These are phyloP conservation scores for Capsicum pubescens DNA, from an alignment of 257 asterid genomes.

Conservation along the genomic window DNA sequence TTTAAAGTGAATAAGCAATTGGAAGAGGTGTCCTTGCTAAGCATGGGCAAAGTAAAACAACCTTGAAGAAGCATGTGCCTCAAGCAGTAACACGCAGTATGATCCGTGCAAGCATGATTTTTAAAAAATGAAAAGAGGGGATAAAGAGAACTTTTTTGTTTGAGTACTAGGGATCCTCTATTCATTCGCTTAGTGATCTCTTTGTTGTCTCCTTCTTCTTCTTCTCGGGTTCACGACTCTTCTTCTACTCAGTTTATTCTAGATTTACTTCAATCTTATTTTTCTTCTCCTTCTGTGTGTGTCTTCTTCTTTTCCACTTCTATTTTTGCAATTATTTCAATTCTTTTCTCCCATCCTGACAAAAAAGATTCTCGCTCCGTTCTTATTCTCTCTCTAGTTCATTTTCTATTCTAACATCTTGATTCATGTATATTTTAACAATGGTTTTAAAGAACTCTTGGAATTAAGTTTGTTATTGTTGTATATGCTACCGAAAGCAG, in stretches of 20 bases:
- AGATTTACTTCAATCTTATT: not conserved
- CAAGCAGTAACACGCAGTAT: not conserved
- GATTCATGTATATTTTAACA: not conserved
- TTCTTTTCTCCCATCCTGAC: not conserved
- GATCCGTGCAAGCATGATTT: not conserved
- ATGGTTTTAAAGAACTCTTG: not conserved
- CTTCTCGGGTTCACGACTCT: not conserved
- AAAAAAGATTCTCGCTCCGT: not conserved
- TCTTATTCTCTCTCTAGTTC: not conserved
- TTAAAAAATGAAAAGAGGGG: not conserved
- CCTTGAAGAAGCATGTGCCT: not conserved
- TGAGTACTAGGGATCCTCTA: conserved; percentile 9
- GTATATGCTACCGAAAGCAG: not conserved
- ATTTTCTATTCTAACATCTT: not conserved
- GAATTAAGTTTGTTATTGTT: not conserved
- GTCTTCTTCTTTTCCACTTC: conserved; percentile 1
- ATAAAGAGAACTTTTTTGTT: not conserved
- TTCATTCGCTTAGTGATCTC: not conserved
- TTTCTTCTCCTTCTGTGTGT: not conserved
- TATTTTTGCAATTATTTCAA: not conserved
- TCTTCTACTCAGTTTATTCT: not conserved
- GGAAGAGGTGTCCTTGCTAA: not conserved
- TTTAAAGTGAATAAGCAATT: not conserved
- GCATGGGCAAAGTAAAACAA: conserved; percentile 4
- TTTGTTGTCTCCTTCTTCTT: not conserved